phyloP scores from a whole-genome alignment of 208 protist genomes.

The Naegleria lovaniensis region DNA sequence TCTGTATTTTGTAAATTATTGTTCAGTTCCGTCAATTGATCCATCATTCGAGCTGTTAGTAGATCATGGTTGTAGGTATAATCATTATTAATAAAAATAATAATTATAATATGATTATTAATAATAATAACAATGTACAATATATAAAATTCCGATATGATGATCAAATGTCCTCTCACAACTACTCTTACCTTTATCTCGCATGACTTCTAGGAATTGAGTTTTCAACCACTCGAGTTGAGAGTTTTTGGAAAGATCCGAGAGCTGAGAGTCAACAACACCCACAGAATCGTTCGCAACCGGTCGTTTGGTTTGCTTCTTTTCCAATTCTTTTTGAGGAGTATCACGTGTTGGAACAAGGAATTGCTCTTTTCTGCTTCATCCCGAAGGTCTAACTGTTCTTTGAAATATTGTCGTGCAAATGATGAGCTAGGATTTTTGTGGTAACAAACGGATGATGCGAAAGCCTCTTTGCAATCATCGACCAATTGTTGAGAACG shows the following conservation, averaged over 20 bases:
- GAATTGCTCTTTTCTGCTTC: background rate
- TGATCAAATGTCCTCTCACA: too few species aligned
- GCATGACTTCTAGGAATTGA: background rate
- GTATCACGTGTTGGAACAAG: background rate
- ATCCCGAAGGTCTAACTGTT: background rate
- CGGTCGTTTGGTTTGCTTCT: background rate
- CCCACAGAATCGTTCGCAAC: background rate
- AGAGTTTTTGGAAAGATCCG: background rate
- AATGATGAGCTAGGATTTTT: too few species aligned
- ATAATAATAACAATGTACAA: too few species aligned
- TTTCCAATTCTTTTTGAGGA: background rate
- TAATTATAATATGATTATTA: too few species aligned
- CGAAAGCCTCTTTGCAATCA: too few species aligned
- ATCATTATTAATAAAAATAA: too few species aligned
- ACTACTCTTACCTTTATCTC: background rate
- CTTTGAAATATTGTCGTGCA: too few species aligned
- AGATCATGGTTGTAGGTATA: too few species aligned
- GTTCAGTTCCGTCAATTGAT: background rate
- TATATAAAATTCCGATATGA: too few species aligned
- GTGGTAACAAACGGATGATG: too few species aligned
- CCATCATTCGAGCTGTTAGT: background rate
- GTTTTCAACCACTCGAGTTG: background rate
- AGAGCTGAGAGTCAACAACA: background rate
- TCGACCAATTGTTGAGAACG: too few species aligned
- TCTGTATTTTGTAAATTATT: background rate